Percentiles rank a stretch among this genome's conserved stretches.
Conservation (phyloP, 305 asterid species). For the Solanum aculeatissimum region DNA sequence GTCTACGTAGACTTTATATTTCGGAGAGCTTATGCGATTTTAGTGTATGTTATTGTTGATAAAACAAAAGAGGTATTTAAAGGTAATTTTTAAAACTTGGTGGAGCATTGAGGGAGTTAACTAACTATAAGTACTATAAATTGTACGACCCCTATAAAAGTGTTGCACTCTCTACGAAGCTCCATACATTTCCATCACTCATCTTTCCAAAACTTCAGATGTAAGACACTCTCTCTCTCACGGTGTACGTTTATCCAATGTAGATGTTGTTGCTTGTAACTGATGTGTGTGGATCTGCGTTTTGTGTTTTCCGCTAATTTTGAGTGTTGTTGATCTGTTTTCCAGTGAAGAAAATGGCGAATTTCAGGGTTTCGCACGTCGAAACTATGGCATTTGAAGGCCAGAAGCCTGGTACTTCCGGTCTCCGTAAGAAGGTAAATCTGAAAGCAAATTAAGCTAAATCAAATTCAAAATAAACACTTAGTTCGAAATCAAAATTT, state of each 20-base stretch:
- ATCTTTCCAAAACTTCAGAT: background rate
- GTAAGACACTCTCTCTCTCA: background rate
- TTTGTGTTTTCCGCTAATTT: background rate
- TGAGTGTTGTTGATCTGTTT: slow-evolving; percentile 5
- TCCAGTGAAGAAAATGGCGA: slow-evolving; percentile 31
- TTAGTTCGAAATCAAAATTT: background rate
- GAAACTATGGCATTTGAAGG: slow-evolving; percentile 77
- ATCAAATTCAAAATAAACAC: background rate
- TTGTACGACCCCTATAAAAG: background rate
- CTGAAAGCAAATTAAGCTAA: background rate
- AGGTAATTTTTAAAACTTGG: background rate
- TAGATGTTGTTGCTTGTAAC: background rate
- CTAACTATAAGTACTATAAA: background rate
- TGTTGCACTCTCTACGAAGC: background rate
- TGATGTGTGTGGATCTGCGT: background rate
- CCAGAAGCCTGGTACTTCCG: slow-evolving; percentile 96
- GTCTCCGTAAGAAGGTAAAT: slow-evolving; percentile 86
- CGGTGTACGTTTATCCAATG: background rate
- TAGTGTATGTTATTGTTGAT: too few species aligned
- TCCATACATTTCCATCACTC: background rate
- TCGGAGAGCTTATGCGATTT: too few species aligned
- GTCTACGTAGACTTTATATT: too few species aligned
- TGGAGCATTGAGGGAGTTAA: background rate
- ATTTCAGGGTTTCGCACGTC: slow-evolving; percentile 52
- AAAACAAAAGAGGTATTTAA: background rate